phyloP scores from a whole-genome alignment of 2,329 filamentous ascomycete genomes.

The Beauveria medogensis region DNA sequence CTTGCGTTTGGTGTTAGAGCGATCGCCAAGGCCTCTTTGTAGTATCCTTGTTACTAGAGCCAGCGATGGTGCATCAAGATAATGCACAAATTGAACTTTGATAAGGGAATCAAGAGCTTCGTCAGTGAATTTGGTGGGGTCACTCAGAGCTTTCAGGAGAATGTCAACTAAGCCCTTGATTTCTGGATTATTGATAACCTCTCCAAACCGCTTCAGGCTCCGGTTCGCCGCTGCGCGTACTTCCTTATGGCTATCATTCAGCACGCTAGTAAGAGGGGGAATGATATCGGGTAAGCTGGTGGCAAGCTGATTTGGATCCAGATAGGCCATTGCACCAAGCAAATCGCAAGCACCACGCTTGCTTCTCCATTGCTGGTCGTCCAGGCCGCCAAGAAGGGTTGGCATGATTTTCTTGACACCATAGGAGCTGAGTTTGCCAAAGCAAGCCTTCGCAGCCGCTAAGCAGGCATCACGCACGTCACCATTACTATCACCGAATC shows the following conservation, averaged over 20 bases:
- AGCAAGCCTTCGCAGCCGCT: conserved; percentile 89
- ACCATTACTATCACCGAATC: conserved; percentile 80
- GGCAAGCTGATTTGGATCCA: conserved; percentile 90
- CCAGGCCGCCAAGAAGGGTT: conserved; percentile 81
- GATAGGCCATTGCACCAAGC: conserved; percentile 94
- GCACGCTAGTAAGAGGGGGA: conserved; percentile 82
- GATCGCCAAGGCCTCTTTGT: conserved; percentile 81
- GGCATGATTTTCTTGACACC: conserved; percentile 93
- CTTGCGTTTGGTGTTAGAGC: conserved; percentile 93
- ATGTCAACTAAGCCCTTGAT: conserved; percentile 88
- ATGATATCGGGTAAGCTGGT: conserved; percentile 93
- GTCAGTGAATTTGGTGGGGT: conserved; percentile 95
- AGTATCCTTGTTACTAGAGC: conserved; percentile 92
- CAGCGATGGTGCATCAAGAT: conserved; percentile 92
- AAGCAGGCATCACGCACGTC: conserved; percentile 91
- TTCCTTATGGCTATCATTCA: conserved; percentile 98
- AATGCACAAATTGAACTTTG: conserved; percentile 97
- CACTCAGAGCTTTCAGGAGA: conserved; percentile 90
- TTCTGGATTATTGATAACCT: conserved; percentile 96
- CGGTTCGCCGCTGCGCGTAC: conserved; percentile 86
- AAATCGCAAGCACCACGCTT: conserved; percentile 97
- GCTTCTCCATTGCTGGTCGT: conserved; percentile 94
- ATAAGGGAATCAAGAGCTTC: conserved; percentile 89
- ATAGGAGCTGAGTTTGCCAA: conserved; percentile 86
- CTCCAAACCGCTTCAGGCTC: conserved; percentile 93